Evolutionary conservation across 202 grass and related monocot species (phyloP).

Genomic region (Eragrostis tef): DNA sequence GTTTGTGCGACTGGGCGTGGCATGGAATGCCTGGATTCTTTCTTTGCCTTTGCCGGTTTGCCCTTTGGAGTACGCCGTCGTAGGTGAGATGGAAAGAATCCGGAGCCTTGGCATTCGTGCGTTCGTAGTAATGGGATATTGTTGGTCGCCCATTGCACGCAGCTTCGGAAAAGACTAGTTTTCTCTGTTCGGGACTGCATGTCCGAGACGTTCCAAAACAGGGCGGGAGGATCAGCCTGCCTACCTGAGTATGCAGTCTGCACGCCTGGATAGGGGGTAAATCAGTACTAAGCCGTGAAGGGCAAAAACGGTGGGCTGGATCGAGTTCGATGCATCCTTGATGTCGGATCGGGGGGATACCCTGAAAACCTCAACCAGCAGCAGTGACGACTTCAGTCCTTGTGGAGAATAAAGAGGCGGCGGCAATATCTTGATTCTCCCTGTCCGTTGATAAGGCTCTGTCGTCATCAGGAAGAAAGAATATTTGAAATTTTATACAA

Average conservation of each 20-base stretch:
- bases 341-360: neutral
- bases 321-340: neutral
- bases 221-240: neutral
- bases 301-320: too few relatives aligned
- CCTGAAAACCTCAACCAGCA: neutral
- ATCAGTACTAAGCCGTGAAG: too few relatives aligned
- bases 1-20: slow-evolving; percentile 13
- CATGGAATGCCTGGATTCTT: slow-evolving; percentile 51
- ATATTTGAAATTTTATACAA: slow-evolving; percentile 32
- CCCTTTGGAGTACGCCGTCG: slow-evolving; percentile 43
- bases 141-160: slow-evolving; percentile 21
- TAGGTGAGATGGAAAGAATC: slow-evolving; percentile 18
- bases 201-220: neutral
- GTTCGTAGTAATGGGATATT: slow-evolving; percentile 34
- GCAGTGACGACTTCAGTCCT: neutral
- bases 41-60: slow-evolving; percentile 58
- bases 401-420: slow-evolving; percentile 7
- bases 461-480: slow-evolving; percentile 25
- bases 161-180: neutral
- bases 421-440: neutral
- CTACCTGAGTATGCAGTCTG: neutral
- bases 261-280: neutral
- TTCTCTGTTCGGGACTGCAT: neutral
- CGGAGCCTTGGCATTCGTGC: slow-evolving; percentile 45
- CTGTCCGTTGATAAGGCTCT: neutral